phyloP scores from a whole-genome alignment of 1,284 basidiomycete species.

The Naganishia sp. region DNA sequence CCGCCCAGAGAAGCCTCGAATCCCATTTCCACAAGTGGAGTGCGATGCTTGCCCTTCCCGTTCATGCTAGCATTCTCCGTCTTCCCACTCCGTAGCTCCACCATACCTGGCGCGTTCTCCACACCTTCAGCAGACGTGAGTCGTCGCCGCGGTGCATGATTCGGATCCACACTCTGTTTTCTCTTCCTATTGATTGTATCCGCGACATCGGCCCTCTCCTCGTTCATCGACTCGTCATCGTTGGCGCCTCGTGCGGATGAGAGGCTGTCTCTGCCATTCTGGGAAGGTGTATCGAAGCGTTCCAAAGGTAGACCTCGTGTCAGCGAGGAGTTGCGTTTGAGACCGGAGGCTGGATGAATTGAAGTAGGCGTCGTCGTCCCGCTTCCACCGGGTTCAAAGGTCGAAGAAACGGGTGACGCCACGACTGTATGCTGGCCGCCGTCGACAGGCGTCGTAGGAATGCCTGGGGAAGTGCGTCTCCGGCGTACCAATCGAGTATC shows the following conservation, averaged over 20 bases:
- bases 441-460: neutral
- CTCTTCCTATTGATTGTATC: slow-evolving; percentile 19
- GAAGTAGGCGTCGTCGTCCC: slow-evolving; percentile 14
- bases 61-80: neutral
- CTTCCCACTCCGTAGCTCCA: neutral
- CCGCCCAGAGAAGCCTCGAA: slow-evolving; percentile 11
- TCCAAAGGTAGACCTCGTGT: neutral
- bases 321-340: neutral
- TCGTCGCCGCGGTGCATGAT: neutral
- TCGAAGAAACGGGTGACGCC: neutral
- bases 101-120: neutral
- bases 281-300: neutral
- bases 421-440: neutral
- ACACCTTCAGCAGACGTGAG: neutral
- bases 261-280: neutral
- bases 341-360: slow-evolving; percentile 10
- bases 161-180: slow-evolving; percentile 18
- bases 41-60: neutral
- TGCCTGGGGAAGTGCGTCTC: slow-evolving; percentile 1
- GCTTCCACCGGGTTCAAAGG: neutral
- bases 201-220: slow-evolving; percentile 9
- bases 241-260: slow-evolving; percentile 1
- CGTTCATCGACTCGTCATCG: slow-evolving; percentile 15
- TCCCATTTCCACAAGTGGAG: slow-evolving; percentile 10
- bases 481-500: neutral